Conservation (phyloP, 192 early-diverging fungal species). For the Backusella liffmaniae region DNA sequence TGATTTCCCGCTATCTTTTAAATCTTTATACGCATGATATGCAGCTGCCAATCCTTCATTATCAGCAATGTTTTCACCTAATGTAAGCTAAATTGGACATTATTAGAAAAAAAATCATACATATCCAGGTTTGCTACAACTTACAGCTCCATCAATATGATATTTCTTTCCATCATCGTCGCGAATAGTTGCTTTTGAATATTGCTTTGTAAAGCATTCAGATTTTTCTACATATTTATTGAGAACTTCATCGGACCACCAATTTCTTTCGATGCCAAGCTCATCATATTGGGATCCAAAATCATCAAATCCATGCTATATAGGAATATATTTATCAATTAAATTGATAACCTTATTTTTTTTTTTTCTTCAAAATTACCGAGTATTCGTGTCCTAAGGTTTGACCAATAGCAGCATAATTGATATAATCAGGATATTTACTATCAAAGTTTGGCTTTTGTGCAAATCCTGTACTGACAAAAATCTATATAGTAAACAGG, state of each 20-base stretch:
- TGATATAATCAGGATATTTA: slow-evolving; percentile 55
- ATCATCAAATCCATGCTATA: slow-evolving; percentile 11
- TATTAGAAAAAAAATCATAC: neutral
- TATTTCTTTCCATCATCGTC: slow-evolving; percentile 37
- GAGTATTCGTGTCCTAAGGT: slow-evolving; percentile 75
- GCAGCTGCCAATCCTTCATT: slow-evolving; percentile 61
- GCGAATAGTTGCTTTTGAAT: slow-evolving; percentile 47
- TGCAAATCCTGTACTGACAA: slow-evolving; percentile 11
- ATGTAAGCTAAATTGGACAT: slow-evolving; percentile 25
- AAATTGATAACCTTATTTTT: neutral
- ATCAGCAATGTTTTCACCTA: slow-evolving; percentile 71
- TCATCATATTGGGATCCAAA: slow-evolving; percentile 16
- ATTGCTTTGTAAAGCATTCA: slow-evolving; percentile 69
- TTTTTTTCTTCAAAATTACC: neutral
- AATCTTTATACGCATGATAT: slow-evolving; percentile 44
- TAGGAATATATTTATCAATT: neutral
- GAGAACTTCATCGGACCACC: slow-evolving; percentile 5
- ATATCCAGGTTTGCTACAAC: neutral
- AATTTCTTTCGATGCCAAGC: slow-evolving; percentile 14
- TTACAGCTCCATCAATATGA: slow-evolving; percentile 53
- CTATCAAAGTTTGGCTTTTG: slow-evolving; percentile 47
- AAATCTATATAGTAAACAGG: neutral
- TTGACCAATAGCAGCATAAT: slow-evolving; percentile 67
- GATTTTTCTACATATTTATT: slow-evolving; percentile 19
- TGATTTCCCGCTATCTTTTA: slow-evolving; percentile 30